Conservation (phyloP, 805 yeast species). For the Saitoella complicata region DNA sequence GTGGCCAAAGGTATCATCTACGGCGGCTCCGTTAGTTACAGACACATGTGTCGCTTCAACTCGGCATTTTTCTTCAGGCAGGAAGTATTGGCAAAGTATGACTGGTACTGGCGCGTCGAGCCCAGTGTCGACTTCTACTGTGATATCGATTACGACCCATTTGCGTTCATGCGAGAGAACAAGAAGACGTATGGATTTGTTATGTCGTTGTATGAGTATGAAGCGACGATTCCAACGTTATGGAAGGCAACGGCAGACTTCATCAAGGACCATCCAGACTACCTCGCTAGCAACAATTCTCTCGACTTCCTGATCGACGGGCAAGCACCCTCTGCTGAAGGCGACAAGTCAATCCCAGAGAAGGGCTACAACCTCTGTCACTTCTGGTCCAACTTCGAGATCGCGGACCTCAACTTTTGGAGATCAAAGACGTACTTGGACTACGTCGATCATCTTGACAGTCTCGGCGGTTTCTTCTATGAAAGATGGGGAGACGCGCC, state of each 20-base stretch:
- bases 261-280: constrained; percentile 40
- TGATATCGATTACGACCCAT: constrained; percentile 63
- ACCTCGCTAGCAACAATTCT: constrained; percentile 43
- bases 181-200: constrained; percentile 62
- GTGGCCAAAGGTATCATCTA: constrained; percentile 39
- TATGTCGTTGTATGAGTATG: constrained; percentile 52
- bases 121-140: constrained; percentile 63
- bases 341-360: constrained; percentile 18
- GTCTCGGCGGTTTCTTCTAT: constrained; percentile 61
- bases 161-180: constrained; percentile 65
- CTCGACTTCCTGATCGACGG: constrained; percentile 50
- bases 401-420: constrained; percentile 56
- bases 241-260: constrained; percentile 62
- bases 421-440: constrained; percentile 47
- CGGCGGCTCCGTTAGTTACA: constrained; percentile 59
- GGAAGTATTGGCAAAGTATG: constrained; percentile 46
- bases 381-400: constrained; percentile 73
- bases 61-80: constrained; percentile 74
- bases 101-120: constrained; percentile 89
- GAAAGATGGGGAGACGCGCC: constrained; percentile 95
- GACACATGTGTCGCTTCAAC: constrained; percentile 84
- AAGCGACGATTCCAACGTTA: constrained; percentile 54
- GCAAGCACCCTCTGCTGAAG: too few relatives aligned
- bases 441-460: constrained; percentile 31
- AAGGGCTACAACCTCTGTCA: constrained; percentile 62